Percentiles rank a stretch among this genome's conserved stretches.
Conservation (phyloP, 2,329 filamentous ascomycete genomes). For the Podosphaera fusca region DNA sequence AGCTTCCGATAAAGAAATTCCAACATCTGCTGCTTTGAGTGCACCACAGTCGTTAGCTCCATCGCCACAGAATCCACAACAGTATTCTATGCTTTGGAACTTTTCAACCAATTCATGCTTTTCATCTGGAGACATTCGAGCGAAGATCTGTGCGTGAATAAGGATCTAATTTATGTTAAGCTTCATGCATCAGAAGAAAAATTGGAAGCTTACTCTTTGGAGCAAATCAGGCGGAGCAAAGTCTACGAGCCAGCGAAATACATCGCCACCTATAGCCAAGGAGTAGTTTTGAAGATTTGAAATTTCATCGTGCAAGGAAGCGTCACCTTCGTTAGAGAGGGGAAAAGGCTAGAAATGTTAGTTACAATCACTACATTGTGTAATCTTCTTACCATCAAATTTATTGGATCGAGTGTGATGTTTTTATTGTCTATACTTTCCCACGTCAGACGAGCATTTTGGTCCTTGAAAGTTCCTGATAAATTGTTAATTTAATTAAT, state of each 20-base stretch:
- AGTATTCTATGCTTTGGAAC: constrained; percentile 87
- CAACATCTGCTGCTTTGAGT: constrained; percentile 88
- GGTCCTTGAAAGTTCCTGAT: constrained; percentile 45
- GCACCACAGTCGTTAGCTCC: constrained; percentile 95
- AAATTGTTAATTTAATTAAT: not conserved
- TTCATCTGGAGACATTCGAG: constrained; percentile 95
- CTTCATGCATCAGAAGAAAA: not conserved
- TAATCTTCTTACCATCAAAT: constrained; percentile 34
- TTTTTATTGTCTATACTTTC: constrained; percentile 80
- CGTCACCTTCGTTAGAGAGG: constrained; percentile 46
- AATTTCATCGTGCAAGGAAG: constrained; percentile 67
- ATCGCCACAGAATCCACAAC: constrained; percentile 87
- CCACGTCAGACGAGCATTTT: constrained; percentile 57
- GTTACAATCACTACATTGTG: not conserved
- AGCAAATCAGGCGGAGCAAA: constrained; percentile 64
- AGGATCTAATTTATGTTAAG: constrained; percentile 41
- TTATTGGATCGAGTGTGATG: constrained; percentile 56
- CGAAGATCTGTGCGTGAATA: constrained; percentile 76
- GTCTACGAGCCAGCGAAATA: constrained; percentile 91
- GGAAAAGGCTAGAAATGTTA: constrained; percentile 36
- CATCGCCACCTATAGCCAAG: constrained; percentile 72
- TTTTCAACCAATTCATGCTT: constrained; percentile 97
- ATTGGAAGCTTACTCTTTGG: constrained; percentile 28
- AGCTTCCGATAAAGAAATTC: constrained; percentile 88
- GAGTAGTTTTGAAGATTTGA: constrained; percentile 67